Base-by-base conservation (phyloP, 495 filamentous ascomycete genomes). In the Penicillium samsonianum region DNA sequence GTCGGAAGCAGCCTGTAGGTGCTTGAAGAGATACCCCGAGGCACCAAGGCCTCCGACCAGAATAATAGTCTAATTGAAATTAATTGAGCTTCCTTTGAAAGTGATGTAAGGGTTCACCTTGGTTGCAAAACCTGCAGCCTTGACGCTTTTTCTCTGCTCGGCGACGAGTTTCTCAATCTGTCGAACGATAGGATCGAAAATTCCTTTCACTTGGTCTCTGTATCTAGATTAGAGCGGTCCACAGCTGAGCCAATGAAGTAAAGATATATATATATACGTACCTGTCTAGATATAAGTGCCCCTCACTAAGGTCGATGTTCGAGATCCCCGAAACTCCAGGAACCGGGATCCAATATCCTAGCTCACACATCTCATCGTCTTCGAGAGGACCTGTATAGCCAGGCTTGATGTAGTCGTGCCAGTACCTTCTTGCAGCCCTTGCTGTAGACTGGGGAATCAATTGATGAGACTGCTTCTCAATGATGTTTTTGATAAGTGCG, bases 41-140 rank as follows among this genome's bases (percentile, higher is more conserved):
- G 81, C 77, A n/a, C 87, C 87, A 56, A 90, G 87, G 0, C 88
- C 88, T 4, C 87, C 87, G 16, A 90, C 88, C 0, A 90, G 78
- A n/a, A 90, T 72, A 31, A 90, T 84, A 3, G 83, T 80, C 60
- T 79, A 30, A 5, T 69, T 11, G 74, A 71, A 5, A 11, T 57
- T 37, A 33, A 30, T 41, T 43, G 20, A 19, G 19, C 14, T 11
- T 31, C 20, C 1, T 42, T 38, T 22, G 4, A 5, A 5, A 3
- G 20, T 9, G 14, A 7, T 3, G 19, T 41, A 4, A 17, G 22
- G 33, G n/a, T 4, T 45, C 12, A 67, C 66, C 53, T 75, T 67
- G 0, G 57, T 16, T 10, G 46, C 9, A 6, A 37, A 17, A 14
- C 57, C 48, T 3, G 20, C n/a, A 23, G 50, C 25, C 14, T 28